phyloP scores from a whole-genome alignment of 805 yeast species.

The Phaffomyces opuntiae region DNA sequence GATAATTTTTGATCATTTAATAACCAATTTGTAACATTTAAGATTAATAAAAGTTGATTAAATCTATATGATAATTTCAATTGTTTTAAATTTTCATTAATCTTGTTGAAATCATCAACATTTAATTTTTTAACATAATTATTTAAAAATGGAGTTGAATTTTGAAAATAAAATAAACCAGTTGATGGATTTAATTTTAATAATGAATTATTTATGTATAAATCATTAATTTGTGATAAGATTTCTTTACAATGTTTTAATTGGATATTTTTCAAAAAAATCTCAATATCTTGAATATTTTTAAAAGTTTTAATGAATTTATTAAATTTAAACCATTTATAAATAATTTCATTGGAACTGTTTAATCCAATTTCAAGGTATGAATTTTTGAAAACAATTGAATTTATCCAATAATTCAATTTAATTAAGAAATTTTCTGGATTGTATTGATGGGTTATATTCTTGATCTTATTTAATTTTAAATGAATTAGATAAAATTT shows the following conservation, averaged over 20 bases:
- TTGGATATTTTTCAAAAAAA: slow-evolving; percentile 31
- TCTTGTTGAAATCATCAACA: slow-evolving; percentile 20
- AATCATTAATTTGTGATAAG: slow-evolving; percentile 26
- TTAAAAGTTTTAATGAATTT: slow-evolving; percentile 27
- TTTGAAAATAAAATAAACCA: slow-evolving; percentile 38
- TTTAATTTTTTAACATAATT: slow-evolving; percentile 18
- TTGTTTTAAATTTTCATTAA: slow-evolving; percentile 15
- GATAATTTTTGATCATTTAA: slow-evolving; percentile 46
- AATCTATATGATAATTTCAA: slow-evolving; percentile 15
- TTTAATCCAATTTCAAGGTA: slow-evolving; percentile 58
- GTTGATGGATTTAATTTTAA: slow-evolving; percentile 23
- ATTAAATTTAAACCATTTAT: slow-evolving; percentile 62
- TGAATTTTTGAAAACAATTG: slow-evolving; percentile 41
- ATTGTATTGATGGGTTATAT: slow-evolving; percentile 50
- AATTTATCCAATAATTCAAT: slow-evolving; percentile 59
- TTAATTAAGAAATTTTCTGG: slow-evolving; percentile 47
- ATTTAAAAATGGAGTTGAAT: slow-evolving; percentile 32
- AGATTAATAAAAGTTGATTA: slow-evolving; percentile 45
- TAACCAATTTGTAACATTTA: slow-evolving; percentile 66
- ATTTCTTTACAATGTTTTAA: slow-evolving; percentile 33
- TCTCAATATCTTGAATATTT: slow-evolving; percentile 31
- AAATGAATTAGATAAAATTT: slow-evolving; percentile 54
- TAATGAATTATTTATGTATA: slow-evolving; percentile 23
- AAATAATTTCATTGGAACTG: slow-evolving; percentile 37
- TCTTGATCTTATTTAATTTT: slow-evolving; percentile 46